Evolutionary conservation across 768 basidiomycete species (phyloP).

Genomic region (Cystobasidium ongulense): DNA sequence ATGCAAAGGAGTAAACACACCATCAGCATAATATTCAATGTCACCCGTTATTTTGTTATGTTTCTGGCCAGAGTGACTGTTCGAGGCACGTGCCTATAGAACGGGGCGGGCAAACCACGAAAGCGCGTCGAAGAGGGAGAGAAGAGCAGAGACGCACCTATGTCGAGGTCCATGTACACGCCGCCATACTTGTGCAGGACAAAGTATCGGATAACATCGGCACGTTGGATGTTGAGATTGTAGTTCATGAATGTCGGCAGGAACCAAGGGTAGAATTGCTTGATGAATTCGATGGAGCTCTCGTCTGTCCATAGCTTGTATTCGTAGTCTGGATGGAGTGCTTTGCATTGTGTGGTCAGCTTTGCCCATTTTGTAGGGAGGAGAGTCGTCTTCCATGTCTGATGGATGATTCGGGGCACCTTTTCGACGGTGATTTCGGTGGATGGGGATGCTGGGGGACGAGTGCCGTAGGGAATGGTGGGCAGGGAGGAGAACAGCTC

Average conservation of each 20-base stretch:
- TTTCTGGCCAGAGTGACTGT: not conserved
- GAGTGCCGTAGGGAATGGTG: not conserved
- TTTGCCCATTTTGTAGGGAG: constrained; percentile 72
- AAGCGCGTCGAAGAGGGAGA: not conserved
- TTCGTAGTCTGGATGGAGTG: constrained; percentile 48
- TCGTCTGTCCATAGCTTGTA: constrained; percentile 98
- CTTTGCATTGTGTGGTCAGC: constrained; percentile 48
- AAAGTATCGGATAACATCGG: constrained; percentile 96
- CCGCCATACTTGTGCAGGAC: constrained; percentile 92
- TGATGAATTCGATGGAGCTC: constrained; percentile 78
- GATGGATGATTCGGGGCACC: constrained; percentile 88
- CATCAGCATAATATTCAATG: not conserved
- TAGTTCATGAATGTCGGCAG: constrained; percentile 88
- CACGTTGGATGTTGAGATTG: constrained; percentile 52
- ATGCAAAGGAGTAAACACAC: too few species aligned
- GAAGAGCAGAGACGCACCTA: constrained; percentile 51
- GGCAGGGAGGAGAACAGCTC: constrained; percentile 29
- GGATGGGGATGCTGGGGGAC: not conserved
- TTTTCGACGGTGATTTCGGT: constrained; percentile 21
- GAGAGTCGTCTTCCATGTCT: constrained; percentile 92
- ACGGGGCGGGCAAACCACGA: not conserved
- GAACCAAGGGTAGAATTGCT: constrained; percentile 80
- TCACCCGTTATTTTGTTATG: not conserved
- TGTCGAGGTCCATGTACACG: constrained; percentile 90
- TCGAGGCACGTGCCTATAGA: not conserved